These are phyloP conservation scores for Monoraphidium neglectum DNA, from an alignment of 139 green algal genomes.

Conservation along the genomic window DNA sequence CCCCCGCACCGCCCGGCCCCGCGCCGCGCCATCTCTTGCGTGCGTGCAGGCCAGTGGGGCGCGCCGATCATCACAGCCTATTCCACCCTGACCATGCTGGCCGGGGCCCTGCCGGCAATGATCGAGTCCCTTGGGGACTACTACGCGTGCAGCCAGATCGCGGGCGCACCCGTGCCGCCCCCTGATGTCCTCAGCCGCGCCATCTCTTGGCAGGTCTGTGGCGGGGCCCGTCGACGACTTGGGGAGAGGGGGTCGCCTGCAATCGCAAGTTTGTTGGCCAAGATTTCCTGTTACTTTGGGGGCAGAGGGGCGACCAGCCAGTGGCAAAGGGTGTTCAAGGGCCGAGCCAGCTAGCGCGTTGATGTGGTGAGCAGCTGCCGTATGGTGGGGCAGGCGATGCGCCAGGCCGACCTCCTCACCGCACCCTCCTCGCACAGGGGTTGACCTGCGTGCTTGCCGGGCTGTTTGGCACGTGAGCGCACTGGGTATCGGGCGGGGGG, in stretches of 20 bases:
- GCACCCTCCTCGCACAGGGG: slow-evolving; percentile 25
- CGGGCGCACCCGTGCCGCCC: slow-evolving; percentile 57
- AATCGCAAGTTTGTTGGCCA: background rate
- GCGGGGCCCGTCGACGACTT: background rate
- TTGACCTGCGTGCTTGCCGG: slow-evolving; percentile 49
- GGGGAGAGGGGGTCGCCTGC: background rate
- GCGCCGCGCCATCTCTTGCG: too few species aligned
- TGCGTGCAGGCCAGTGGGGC: slow-evolving; percentile 60
- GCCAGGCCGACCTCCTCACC: too few species aligned
- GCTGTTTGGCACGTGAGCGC: slow-evolving; percentile 54
- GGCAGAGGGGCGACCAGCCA: too few species aligned
- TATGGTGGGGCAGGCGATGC: background rate
- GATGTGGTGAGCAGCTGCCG: too few species aligned
- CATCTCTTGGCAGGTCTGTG: slow-evolving; percentile 26
- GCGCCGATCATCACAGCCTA: slow-evolving; percentile 46
- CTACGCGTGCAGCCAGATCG: slow-evolving; percentile 43
- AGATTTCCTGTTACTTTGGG: slow-evolving; percentile 1
- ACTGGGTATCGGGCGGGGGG: too few species aligned
- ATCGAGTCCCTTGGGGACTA: slow-evolving; percentile 71
- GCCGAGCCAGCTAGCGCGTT: too few species aligned
- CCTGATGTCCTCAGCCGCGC: slow-evolving; percentile 54
- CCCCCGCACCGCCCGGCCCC: too few species aligned
- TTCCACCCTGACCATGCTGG: slow-evolving; percentile 57
- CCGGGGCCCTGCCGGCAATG: slow-evolving; percentile 59
- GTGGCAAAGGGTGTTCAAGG: too few species aligned